Base-by-base conservation (phyloP, 495 filamentous ascomycete genomes). In the Xylaria grammica region DNA sequence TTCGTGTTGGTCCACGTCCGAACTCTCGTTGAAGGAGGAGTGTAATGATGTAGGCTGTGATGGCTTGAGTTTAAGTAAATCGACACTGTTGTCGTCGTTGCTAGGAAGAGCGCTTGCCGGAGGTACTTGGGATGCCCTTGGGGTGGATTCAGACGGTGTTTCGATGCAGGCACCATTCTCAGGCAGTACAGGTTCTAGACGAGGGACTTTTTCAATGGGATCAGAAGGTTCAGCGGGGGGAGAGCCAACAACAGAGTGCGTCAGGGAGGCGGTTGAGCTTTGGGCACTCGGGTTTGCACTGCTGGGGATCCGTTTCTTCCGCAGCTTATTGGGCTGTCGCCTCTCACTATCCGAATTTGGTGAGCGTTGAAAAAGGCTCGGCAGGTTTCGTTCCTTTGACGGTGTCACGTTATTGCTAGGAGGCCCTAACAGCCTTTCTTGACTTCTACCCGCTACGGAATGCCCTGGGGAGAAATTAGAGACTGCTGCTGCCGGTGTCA, bases 231-330 rank as follows among this genome's bases (percentile, higher is more conserved):
- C 82, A 10, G 62, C 58, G 26, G 51, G 74, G 26, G 80, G 78
- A 20, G 81, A 78, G 0, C 72, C 70, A 6, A 75, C 68, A 48
- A 73, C 65, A 6, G 75, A 77, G 32, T 78, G 79, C 32, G 85
- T 81, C 17, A 97, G 77, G 3, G 93, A 96, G 1, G 88, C 84
- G 7, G 86, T 87, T 7, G 94, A 97, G 63, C 91, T 95, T 63
- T 96, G 91, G 1, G 94, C 92, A 68, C 93, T 96, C 30, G 85
- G 87, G 66, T 91, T 92, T 19, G 87, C 81, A 69, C 89, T 91
- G 19, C 87, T 86, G 1, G 88, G 87, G 29, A 90, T 79, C 42
- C 89, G 85, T 77, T 90, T 94, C 77, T 97, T 97, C 71, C 85
- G 88, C 65, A 97, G 75, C 75, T 94, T 94, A 65, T 96, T 96